Evolutionary conservation across 495 filamentous ascomycete genomes (phyloP), one percentile per base, ranked within the genome.

Genomic region (Rhypophila decipiens): DNA sequence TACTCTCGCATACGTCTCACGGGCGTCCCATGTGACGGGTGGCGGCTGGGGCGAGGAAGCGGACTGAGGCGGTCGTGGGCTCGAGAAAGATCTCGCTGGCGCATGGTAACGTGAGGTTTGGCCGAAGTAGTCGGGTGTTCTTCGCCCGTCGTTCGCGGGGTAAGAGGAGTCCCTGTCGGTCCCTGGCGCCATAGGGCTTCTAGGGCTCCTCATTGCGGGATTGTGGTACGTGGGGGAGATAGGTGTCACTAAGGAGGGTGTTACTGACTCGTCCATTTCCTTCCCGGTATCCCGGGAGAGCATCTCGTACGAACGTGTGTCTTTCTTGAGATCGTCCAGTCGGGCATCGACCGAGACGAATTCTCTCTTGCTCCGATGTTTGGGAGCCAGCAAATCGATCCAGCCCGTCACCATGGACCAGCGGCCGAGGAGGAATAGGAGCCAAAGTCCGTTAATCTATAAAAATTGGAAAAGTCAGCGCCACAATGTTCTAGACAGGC

Each of bases 331-430:
- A 60, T 76, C 69, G 64, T 65, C 52, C 40, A 75, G 65, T 48
- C 79, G 77, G 20, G 88, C 90, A 53, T 96, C 91, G 18, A 84
- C 84, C 12, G 86, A 90, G 51, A 95, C 88, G 55, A 95, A 97
- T 56, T 97, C 93, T 66, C 64, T 55, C 69, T 76, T 59, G 70
- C 59, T 49, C 49, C 63, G 48, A 76, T 71, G 47, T 59, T 47
- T 34, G 23, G 55, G 55, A 18, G 66, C 53, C 57, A 86, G 66
- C 34, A 91, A 59, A 10, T 91, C 82, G 31, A 74, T 49, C 93
- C 93, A 98, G 44, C 86, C 94, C 13, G 73, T 73, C 42, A 95
- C 74, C 80, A 97, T 94, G 19, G 83, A 83, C 51, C 74, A 79
- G 23, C 91, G 86, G 19, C 83, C 84, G 22, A 95, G 82, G 46